phyloP scores from a whole-genome alignment of 2,329 filamentous ascomycete genomes.

The Rhynchosporium agropyri region DNA sequence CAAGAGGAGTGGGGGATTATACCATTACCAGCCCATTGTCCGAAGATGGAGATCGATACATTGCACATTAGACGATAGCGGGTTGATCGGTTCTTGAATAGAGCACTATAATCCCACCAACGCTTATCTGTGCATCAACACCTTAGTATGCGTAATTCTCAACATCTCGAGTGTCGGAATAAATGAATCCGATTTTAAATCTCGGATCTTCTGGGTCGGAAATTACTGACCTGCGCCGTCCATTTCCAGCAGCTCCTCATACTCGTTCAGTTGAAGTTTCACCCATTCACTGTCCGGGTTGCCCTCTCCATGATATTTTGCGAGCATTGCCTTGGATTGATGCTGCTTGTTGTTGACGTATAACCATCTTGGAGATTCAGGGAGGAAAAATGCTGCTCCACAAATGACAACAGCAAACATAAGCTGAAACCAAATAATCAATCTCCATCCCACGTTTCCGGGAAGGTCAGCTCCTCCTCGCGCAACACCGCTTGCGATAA shows the following conservation, averaged over 20 bases:
- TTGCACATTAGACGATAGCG: conserved; percentile 53
- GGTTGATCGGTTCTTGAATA: conserved; percentile 52
- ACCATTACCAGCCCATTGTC: conserved; percentile 51
- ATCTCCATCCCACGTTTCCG: conserved; percentile 50
- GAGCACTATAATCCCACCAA: conserved; percentile 58
- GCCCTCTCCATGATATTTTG: conserved; percentile 56
- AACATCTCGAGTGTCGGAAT: no score
- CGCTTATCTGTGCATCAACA: conserved; percentile 47
- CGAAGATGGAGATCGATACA: conserved; percentile 54
- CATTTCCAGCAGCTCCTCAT: conserved; percentile 52
- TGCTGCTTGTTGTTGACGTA: conserved; percentile 47
- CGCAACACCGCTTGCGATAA: conserved; percentile 57
- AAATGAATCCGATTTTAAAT: no score
- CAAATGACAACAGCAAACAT: conserved; percentile 51
- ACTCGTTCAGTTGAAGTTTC: conserved; percentile 51
- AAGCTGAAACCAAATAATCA: conserved; percentile 54
- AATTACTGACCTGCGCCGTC: conserved; percentile 45
- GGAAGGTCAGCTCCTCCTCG: conserved; percentile 52
- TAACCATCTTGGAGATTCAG: conserved; percentile 60
- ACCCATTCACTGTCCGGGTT: conserved; percentile 53
- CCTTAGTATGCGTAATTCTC: no score
- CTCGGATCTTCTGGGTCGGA: no score
- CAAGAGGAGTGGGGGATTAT: conserved; percentile 52
- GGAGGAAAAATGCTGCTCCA: conserved; percentile 55
- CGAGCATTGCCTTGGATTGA: conserved; percentile 46